These are phyloP conservation scores for Dictyostelium firmibasis DNA, from an alignment of 78 protist species.

Conservation along the genomic window DNA sequence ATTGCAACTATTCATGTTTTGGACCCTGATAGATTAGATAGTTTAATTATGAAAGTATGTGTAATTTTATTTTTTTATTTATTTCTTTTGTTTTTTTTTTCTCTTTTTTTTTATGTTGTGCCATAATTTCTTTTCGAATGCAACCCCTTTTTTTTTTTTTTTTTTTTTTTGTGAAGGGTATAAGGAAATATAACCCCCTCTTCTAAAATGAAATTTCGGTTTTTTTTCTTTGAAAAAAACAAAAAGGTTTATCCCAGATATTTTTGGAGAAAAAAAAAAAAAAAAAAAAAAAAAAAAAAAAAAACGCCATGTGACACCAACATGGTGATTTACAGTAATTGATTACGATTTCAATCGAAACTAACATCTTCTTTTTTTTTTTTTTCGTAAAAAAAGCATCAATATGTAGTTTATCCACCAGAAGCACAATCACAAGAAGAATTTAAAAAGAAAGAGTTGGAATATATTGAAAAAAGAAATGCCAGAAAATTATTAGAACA, in stretches of 20 bases:
- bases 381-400: background rate
- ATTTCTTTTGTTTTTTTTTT: too few relatives aligned
- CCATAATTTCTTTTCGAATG: background rate
- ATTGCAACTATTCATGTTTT: background rate
- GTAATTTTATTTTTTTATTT: background rate
- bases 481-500: background rate
- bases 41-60: constrained; percentile 3
- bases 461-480: background rate
- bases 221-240: background rate
- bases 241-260: background rate
- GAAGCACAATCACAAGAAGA: constrained; percentile 35
- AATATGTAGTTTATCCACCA: constrained; percentile 22
- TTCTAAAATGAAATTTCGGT: background rate
- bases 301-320: background rate
- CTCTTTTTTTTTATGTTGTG: too few relatives aligned
- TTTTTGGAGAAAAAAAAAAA: too few relatives aligned
- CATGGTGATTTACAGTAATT: too few relatives aligned
- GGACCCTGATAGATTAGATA: constrained; percentile 8
- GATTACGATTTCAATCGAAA: background rate
- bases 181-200: background rate
- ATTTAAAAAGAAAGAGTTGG: background rate
- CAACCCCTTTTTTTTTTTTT: too few relatives aligned
- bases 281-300: too few relatives aligned
- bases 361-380: background rate
- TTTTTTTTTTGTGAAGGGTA: too few relatives aligned